These are phyloP conservation scores for Apocynum venetum DNA, from an alignment of 257 asterid species.

Conservation along the genomic window DNA sequence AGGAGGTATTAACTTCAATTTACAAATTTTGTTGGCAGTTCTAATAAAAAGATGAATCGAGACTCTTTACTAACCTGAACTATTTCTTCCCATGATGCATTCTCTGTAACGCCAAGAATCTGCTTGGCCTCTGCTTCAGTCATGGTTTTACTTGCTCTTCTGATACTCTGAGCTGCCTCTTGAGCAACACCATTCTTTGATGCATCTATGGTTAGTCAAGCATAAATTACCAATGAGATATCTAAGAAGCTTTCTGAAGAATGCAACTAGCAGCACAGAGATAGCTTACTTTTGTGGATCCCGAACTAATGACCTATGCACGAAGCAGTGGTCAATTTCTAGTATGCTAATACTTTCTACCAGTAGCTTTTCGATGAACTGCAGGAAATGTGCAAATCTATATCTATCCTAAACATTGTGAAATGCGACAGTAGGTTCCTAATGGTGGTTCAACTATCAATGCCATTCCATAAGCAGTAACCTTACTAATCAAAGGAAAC, in stretches of 20 bases:
- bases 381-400: no score
- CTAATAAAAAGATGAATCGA: neutral
- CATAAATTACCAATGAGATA: neutral
- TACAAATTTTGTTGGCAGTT: neutral
- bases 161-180: conserved; percentile 38
- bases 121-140: conserved; percentile 44
- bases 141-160: conserved; percentile 31
- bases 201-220: conserved; percentile 28
- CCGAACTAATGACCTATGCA: neutral
- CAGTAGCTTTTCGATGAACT: no score
- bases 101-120: conserved; percentile 44
- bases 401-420: neutral
- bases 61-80: conserved; percentile 28
- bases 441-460: neutral
- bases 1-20: neutral
- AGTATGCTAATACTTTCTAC: neutral
- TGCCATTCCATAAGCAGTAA: neutral
- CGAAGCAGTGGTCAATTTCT: neutral
- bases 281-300: neutral
- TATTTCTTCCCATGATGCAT: conserved; percentile 40
- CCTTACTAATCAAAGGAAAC: conserved; percentile 7
- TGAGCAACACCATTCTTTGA: conserved; percentile 46
- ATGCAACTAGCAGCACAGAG: neutral
- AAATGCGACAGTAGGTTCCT: neutral
- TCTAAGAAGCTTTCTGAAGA: neutral